Evolutionary conservation across 1,284 basidiomycete species (phyloP), one percentile per base, ranked within the genome.

Genomic region (Apiotrichum brassicae): DNA sequence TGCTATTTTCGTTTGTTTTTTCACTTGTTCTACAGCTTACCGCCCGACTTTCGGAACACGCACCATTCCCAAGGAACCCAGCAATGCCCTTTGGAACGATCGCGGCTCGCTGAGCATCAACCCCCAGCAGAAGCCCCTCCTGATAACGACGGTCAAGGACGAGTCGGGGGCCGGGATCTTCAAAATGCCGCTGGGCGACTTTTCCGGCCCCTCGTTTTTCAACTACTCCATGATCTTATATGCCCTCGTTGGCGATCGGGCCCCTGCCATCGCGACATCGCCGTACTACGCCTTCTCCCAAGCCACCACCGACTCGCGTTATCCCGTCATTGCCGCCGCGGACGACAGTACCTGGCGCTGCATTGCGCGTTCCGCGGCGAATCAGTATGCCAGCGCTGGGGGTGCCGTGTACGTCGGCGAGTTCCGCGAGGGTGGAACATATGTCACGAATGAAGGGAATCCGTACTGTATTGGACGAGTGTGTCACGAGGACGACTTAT

Each of bases 331-430:
- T 2, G 86, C 89, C 65, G 66, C 56, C 20, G 60, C 55, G 7
- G 14, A 8, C 9, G 28, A 30, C 28, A 14, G 28, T 30, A 30
- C 28, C 28, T 72, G 64, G 64, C 53, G 62, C 34, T 88, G 86
- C 70, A 72, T 85, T 12, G 76, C 76, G 28, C 85, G 84, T 81
- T 81, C 81, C 7, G 82, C 86, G 46, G 81, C 83, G 0, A 73
- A 80, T 24, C 77, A 74, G 52, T 88, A 84, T 83, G 80, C 79
- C 1, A 61, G 68, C 22, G 65, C 77, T 40, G 85, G 86, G 13
- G 85, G 83, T 6, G 76, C 67, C 18, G 84, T 81, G 11, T 88
- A 77, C 64, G 81, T 87, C 12, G 86, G 82, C 18, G 68, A 84
- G 60, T 88, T 81, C 71, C 74, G 73, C 35, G 67, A 83, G 41